Conservation (phyloP, 2,329 filamentous ascomycete species). For the Colletotrichum costaricense region DNA sequence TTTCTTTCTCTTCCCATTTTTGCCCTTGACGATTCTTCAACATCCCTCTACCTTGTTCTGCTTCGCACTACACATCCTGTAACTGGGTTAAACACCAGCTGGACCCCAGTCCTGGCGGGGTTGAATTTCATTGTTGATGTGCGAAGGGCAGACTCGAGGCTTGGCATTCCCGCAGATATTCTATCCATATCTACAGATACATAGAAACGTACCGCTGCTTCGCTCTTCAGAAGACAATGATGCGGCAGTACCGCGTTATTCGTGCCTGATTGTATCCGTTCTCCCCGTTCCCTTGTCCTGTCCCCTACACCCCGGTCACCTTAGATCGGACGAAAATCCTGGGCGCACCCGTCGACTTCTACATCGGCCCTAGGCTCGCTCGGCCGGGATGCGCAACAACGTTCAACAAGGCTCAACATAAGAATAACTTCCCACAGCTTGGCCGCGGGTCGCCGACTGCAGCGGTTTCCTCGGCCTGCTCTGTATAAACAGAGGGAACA, state of each 20-base stretch:
- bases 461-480: not conserved
- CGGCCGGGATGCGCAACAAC: constrained; percentile 1
- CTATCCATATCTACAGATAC: constrained; percentile 5
- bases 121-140: not conserved
- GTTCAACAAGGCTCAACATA: constrained; percentile 29
- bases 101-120: constrained; percentile 2
- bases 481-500: constrained; percentile 26
- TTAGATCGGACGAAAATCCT: constrained; percentile 27
- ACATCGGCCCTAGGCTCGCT: constrained; percentile 9
- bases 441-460: not conserved
- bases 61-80: not conserved
- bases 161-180: constrained; percentile 24
- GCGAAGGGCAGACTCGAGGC: constrained; percentile 16
- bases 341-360: constrained; percentile 10
- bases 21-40: not conserved
- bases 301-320: not conserved
- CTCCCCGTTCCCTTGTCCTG: not conserved
- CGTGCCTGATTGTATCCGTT: not conserved
- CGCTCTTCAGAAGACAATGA: not conserved
- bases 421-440: constrained; percentile 9
- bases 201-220: not conserved
- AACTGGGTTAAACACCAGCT: not conserved
- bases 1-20: not conserved
- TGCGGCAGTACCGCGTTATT: constrained; percentile 3
- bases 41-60: not conserved